Percentiles rank a stretch among this genome's conserved stretches.
phyloP scores from a whole-genome alignment of 2,329 filamentous ascomycete species.

The Claviceps lovelessii region DNA sequence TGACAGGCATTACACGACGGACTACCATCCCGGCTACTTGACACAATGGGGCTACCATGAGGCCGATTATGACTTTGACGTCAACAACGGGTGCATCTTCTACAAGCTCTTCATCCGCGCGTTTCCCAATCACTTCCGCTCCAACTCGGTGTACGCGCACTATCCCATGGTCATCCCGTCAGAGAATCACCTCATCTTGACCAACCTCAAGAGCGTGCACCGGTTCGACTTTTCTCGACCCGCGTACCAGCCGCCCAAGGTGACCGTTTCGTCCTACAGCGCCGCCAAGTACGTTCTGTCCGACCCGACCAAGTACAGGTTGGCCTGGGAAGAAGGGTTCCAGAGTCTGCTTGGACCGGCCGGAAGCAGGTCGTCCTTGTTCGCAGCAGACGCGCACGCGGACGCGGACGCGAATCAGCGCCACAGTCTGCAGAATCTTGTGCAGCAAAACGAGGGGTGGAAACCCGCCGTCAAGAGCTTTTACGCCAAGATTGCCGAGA shows the following conservation, averaged over 20 bases:
- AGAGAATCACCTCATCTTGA: conserved; percentile 59
- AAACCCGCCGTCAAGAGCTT: conserved; percentile 48
- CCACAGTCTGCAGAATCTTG: conserved; percentile 17
- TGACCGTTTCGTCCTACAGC: conserved; percentile 46
- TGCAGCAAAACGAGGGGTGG: conserved; percentile 50
- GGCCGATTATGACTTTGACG: conserved; percentile 53
- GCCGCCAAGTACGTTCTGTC: conserved; percentile 48
- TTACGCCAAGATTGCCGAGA: conserved; percentile 46
- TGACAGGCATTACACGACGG: conserved; percentile 65
- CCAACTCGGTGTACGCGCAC: conserved; percentile 68
- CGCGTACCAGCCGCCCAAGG: conserved; percentile 29
- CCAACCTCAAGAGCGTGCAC: conserved; percentile 48
- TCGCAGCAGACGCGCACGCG: conserved; percentile 13
- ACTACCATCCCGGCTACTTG: conserved; percentile 58
- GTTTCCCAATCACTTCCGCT: conserved; percentile 66
- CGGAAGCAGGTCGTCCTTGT: conserved; percentile 43
- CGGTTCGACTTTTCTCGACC: conserved; percentile 59
- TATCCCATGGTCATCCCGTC: conserved; percentile 58
- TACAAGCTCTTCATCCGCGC: conserved; percentile 72
- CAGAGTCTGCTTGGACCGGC: conserved; percentile 44
- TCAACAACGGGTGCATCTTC: conserved; percentile 72
- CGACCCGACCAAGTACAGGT: conserved; percentile 45
- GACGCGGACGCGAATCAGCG: not conserved
- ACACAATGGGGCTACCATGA: conserved; percentile 78
- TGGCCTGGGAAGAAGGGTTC: conserved; percentile 50